Base-by-base conservation (phyloP, 768 basidiomycete genomes). In the Lentinus tigrinus region DNA sequence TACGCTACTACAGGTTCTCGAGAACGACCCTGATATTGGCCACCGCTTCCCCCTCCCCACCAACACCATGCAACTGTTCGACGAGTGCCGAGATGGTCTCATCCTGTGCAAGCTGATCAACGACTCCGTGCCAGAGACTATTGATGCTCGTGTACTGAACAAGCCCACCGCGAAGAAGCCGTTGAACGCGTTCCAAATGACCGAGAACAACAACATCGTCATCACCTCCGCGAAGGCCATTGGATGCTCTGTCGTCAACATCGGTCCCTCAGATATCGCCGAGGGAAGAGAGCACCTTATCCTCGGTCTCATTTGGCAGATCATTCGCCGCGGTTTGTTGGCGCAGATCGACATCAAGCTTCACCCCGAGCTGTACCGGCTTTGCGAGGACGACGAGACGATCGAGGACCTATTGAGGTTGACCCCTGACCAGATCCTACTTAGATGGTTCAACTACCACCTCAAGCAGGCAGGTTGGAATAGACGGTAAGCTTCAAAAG, bases 401-500 rank as follows among this genome's bases (percentile, higher is more conserved):
- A 83, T 99, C 62, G 96, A 99, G 28, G 95, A 98, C 73, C 84
- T 99, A 55, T 79, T 99, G 60, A 81, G 91, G 54, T 74, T 99
- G 67, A 97, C 96, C 3, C 95, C 95, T 3, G 97, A 99, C 72
- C 97, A 98, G 74, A 96, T 99, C 63, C 76, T 99, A 21, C 73
- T 99, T n/a, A 79, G 97, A 43, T 99, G 97, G 97, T 98, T 99
- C 78, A 98, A 99, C 73, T 99, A 89, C 72, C 97, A 99, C 73
- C 78, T 99, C 63, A 98, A 97, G 71, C 91, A 92, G 9, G 97
- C 96, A 24, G 90, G 89, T 1, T 96, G 93, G 90, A 82, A 89
- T 54, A 79, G 92, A 70, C 84, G 87, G 95, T 95, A 63, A 34
- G 71, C 67, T 44, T 23, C 63, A 52, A 11, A 28, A n/a, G 23